Evolutionary conservation across 2,329 filamentous ascomycete genomes (phyloP), one percentile per base, ranked within the genome.

Genomic region (Immersiporthe knoxdaviesiana): DNA sequence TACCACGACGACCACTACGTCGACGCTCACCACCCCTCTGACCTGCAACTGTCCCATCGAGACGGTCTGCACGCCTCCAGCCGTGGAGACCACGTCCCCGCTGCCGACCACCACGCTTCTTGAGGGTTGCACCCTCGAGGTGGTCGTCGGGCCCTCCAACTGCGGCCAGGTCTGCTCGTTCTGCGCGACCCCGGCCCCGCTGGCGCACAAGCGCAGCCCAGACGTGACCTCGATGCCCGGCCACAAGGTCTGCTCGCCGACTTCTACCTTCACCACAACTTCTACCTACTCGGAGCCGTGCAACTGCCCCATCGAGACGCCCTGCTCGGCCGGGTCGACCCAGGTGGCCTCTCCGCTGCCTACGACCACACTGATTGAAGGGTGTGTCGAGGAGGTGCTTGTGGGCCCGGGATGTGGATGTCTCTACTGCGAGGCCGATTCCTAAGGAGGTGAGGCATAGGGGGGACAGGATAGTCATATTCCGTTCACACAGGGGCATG

Each of bases 241-340:
- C 12, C 61, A 63, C 39, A n/a, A 63, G 30, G 61, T 63, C n/a
- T 63, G 61, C n/a, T 63, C 61, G 11, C 39, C 61, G 21, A 63
- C 61, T 21, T 12, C 61, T 12, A 63, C 61, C 10, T 12, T 50
- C 16, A 63, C 61, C 14, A 47, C 39, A 11, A 63, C 39, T 21
- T 63, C 37, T 16, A 32, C 37, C 12, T 50, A 21, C 61, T n/a
- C 27, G 18, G 61, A 32, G 8, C 61, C 41, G 16, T 63, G 61
- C 41, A 8, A 1, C 10, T 63, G 61, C 41, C 61, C 61, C 8
- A 5, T 50, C 2, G 16, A 21, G 12, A 30, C 39, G 27, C 27
- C 61, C 35, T 63, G 61, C 61, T 44, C 61, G 18, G 39, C 61
- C 3, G 61, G 61, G 3, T 63, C 61, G 7, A 63, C 61, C 47